Percentiles rank a stretch among this genome's conserved stretches.
These are phyloP conservation scores for Saturnispora serradocipensis DNA, from an alignment of 805 yeast genomes.

Conservation along the genomic window DNA sequence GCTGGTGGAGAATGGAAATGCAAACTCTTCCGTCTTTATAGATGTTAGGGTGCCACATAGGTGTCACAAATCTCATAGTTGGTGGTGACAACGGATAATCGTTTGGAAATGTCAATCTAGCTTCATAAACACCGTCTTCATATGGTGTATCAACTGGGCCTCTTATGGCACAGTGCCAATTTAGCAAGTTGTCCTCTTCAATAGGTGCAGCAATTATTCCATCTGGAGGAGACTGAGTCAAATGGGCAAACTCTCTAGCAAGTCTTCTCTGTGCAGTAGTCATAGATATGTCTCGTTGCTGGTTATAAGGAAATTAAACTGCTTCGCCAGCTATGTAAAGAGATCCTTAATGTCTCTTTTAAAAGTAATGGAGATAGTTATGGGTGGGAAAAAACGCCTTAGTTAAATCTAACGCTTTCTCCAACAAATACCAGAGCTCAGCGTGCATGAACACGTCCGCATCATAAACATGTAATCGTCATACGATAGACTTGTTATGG, in stretches of 20 bases:
- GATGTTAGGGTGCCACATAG: slow-evolving; percentile 86
- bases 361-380: neutral
- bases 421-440: neutral
- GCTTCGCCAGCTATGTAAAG: too few relatives aligned
- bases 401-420: neutral
- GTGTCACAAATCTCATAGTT: slow-evolving; percentile 54
- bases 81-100: slow-evolving; percentile 61
- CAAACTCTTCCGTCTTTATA: slow-evolving; percentile 94
- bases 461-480: neutral
- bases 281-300: neutral
- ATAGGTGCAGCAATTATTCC: slow-evolving; percentile 93
- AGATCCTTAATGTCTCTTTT: neutral
- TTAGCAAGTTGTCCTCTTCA: slow-evolving; percentile 42
- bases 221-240: slow-evolving; percentile 80
- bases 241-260: slow-evolving; percentile 81
- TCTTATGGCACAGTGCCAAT: slow-evolving; percentile 44
- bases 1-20: slow-evolving; percentile 88
- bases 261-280: slow-evolving; percentile 70
- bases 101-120: slow-evolving; percentile 36
- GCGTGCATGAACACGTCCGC: neutral
- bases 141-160: slow-evolving; percentile 52
- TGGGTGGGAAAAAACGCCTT: neutral
- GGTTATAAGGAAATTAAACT: too few relatives aligned
- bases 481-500: neutral
- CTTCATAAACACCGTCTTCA: slow-evolving; percentile 45